Base-by-base conservation (phyloP, 805 yeast species). In the Ogataea nitratoaversa region DNA sequence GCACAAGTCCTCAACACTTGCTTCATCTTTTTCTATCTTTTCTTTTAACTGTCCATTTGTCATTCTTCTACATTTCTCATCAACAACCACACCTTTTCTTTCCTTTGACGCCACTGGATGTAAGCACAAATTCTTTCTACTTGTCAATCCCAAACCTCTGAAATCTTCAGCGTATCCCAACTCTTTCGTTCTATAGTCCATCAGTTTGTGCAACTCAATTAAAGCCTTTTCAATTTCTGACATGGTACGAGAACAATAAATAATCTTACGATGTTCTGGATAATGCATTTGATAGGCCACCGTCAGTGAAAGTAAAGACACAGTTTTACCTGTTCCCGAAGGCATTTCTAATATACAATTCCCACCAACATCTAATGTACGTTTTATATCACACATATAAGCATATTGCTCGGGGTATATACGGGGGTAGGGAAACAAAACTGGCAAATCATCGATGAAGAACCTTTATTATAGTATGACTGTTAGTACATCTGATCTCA, bases 241-340 rank as follows among this genome's bases (percentile, higher is more conserved):
- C 98, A 93, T 93, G 25, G 99, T 93, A 74, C 99, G 98, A 5
- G 99, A 93, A 63, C 99, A 93, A 65, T 93, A 93, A 6, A 93
- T 87, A 50, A 93, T 81, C 70, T 91, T 93, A 14, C 96, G 68
- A 57, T 88, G 96, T 56, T 91, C 97, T 8, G 96, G 95, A 60
- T 91, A 90, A 57, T 64, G 70, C 86, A 87, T 80, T 61, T 93
- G 99, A 63, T 93, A 93, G 12, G 99, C 96, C 34, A 93, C 88
- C 0, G 98, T 88, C 33, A 93, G 66, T 0, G 98, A 88, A 23
- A 93, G 69, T 59, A 93, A 71, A 0, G 98, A 89, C 3, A 93
- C 85, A 29, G 99, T 93, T 61, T 93, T 93, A 32, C 99, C 99
- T 3, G 99, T 93, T 4, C 99, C 99, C 5, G 99, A 93, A 51